A percentile compares a stretch with the other conserved stretches of the same genome.
Conservation (phyloP, 2,329 filamentous ascomycete genomes). For the Furcasterigmium furcatum region DNA sequence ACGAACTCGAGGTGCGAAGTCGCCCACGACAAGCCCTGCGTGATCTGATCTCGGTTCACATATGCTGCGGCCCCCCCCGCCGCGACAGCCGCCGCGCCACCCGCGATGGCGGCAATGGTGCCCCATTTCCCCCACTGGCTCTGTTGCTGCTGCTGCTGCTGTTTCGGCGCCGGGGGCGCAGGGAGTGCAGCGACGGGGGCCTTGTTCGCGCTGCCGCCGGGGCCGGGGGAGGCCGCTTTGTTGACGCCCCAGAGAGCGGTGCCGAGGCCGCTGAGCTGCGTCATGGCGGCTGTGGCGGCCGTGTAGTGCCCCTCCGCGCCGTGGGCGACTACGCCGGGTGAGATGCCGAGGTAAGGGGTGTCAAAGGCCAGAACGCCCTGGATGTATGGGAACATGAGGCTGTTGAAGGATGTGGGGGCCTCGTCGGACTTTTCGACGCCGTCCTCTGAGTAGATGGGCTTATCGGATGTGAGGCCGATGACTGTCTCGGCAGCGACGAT, state of each 20-base stretch:
- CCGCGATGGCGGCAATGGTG: constrained; percentile 80
- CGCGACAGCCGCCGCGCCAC: constrained; percentile 77
- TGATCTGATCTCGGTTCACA: constrained; percentile 76
- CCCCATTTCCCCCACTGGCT: constrained; percentile 75
- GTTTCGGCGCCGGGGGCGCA: constrained; percentile 23
- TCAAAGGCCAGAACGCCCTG: constrained; percentile 91
- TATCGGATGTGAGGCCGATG: constrained; percentile 63
- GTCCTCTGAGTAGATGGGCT: constrained; percentile 46
- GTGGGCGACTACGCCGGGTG: constrained; percentile 79
- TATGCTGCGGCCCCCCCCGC: constrained; percentile 85
- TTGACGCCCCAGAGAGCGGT: constrained; percentile 63
- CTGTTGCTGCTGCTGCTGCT: constrained; percentile 19
- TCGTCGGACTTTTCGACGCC: constrained; percentile 31
- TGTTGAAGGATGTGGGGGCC: constrained; percentile 38
- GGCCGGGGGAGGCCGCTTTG: constrained; percentile 24
- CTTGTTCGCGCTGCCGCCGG: constrained; percentile 20
- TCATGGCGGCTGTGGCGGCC: constrained; percentile 66
- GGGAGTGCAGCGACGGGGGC: constrained; percentile 29
- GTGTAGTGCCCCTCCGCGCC: constrained; percentile 84
- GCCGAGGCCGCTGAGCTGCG: constrained; percentile 62
- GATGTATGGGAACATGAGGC: constrained; percentile 89
- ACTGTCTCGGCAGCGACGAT: constrained; percentile 91
- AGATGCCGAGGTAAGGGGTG: constrained; percentile 84
- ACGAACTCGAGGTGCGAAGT: constrained; percentile 92
- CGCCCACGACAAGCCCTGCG: constrained; percentile 75